phyloP scores from a whole-genome alignment of 163 green algal genomes.

The Scenedesmus sp. region DNA sequence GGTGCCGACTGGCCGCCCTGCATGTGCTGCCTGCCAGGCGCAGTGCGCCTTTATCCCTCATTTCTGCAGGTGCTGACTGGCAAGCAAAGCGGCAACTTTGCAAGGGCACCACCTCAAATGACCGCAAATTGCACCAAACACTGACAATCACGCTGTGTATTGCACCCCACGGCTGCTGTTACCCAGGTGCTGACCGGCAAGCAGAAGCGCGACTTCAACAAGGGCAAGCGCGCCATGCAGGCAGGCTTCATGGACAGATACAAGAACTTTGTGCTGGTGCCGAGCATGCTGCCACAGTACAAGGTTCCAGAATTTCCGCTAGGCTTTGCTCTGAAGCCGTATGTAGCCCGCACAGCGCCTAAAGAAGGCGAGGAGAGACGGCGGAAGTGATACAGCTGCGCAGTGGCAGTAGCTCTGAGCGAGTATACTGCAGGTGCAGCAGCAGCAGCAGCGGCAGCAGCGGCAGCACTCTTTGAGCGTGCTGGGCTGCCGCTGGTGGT shows the following conservation, averaged over 20 bases:
- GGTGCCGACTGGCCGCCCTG: too few species aligned
- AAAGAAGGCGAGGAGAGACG: background rate
- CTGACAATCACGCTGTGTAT: too few species aligned
- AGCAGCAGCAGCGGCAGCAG: conserved; percentile 14
- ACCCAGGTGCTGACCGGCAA: conserved; percentile 69
- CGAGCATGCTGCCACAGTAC: conserved; percentile 67
- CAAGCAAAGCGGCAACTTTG: conserved; percentile 73
- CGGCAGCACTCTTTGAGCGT: background rate
- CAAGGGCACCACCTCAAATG: conserved; percentile 68
- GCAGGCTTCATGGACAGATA: conserved; percentile 61
- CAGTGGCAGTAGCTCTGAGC: background rate
- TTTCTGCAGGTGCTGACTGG: conserved; percentile 26
- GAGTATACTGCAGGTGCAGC: background rate
- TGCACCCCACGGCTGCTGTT: too few species aligned
- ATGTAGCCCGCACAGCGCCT: conserved; percentile 51
- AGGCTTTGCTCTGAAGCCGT: conserved; percentile 69
- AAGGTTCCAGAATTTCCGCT: conserved; percentile 73
- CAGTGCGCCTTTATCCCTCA: background rate
- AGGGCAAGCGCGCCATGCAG: conserved; percentile 74
- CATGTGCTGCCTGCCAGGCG: background rate
- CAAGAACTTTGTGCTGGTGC: conserved; percentile 60
- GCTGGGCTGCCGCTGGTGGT: conserved; percentile 11
- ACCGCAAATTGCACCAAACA: too few species aligned
- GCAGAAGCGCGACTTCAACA: conserved; percentile 74
- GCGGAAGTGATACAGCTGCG: background rate